Percentiles rank a stretch among this genome's conserved stretches.
Evolutionary conservation across 2,329 filamentous ascomycete species (phyloP).

Genomic region (Pseudogymnoascus sp.): DNA sequence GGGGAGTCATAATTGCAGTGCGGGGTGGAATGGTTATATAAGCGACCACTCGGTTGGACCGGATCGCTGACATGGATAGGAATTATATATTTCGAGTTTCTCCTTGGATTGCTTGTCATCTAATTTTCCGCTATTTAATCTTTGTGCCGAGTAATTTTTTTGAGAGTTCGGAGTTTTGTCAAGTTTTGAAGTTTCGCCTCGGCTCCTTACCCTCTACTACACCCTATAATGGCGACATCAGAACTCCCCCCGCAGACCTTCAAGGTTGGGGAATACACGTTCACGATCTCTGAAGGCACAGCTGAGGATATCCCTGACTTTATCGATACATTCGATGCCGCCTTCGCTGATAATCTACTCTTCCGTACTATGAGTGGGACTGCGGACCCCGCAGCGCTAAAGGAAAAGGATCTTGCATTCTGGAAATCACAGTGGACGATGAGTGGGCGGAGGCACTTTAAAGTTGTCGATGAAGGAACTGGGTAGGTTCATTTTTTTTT

Average conservation of each 20-base stretch:
- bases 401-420: background rate
- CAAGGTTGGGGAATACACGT: background rate
- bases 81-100: background rate
- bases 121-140: background rate
- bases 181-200: background rate
- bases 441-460: background rate
- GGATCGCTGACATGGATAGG: background rate
- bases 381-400: background rate
- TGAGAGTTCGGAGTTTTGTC: background rate
- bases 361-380: background rate
- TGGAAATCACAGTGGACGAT: background rate
- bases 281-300: background rate
- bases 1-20: background rate
- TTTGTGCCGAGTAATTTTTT: background rate
- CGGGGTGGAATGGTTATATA: background rate
- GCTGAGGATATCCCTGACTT: background rate
- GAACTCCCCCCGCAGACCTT: background rate
- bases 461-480: background rate
- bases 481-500: slow-evolving; percentile 8
- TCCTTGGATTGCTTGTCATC: background rate
- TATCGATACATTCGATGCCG: background rate
- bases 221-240: background rate
- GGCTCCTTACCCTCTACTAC: background rate
- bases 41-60: background rate
- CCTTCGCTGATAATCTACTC: slow-evolving; percentile 16